Conservation (phyloP, 805 yeast genomes). For the Grigorovia humatica region DNA sequence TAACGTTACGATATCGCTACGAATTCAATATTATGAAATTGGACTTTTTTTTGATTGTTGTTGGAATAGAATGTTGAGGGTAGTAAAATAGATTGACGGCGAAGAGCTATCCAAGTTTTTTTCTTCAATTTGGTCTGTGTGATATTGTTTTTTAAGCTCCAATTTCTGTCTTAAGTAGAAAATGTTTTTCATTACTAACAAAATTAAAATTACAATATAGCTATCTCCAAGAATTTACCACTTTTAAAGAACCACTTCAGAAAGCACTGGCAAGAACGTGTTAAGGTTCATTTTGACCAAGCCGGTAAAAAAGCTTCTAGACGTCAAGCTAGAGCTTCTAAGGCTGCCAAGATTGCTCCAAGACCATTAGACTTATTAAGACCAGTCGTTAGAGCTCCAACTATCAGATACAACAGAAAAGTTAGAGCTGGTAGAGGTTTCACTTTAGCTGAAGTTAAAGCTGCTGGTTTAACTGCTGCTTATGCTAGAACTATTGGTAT, state of each 20-base stretch:
- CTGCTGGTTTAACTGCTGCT: slow-evolving; percentile 87
- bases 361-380: slow-evolving; percentile 93
- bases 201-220: slow-evolving; percentile 34
- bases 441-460: slow-evolving; percentile 95
- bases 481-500: slow-evolving; percentile 98
- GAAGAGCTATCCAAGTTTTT: too few species aligned
- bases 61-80: too few species aligned
- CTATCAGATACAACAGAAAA: slow-evolving; percentile 98
- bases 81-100: too few species aligned
- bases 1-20: neutral
- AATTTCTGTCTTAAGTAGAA: too few species aligned
- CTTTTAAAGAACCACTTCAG: slow-evolving; percentile 99
- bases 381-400: slow-evolving; percentile 98
- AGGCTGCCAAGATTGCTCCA: slow-evolving; percentile 95
- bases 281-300: slow-evolving; percentile 99
- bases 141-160: too few species aligned
- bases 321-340: slow-evolving; percentile 86
- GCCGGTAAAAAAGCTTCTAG: slow-evolving; percentile 98
- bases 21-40: neutral
- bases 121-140: too few species aligned
- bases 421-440: slow-evolving; percentile 99
- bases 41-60: neutral
- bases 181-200: too few species aligned
- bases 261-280: slow-evolving; percentile 99
- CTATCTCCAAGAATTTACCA: slow-evolving; percentile 98